phyloP scores from a whole-genome alignment of 176 grass and related monocot species.

The Triticum turgidum region DNA sequence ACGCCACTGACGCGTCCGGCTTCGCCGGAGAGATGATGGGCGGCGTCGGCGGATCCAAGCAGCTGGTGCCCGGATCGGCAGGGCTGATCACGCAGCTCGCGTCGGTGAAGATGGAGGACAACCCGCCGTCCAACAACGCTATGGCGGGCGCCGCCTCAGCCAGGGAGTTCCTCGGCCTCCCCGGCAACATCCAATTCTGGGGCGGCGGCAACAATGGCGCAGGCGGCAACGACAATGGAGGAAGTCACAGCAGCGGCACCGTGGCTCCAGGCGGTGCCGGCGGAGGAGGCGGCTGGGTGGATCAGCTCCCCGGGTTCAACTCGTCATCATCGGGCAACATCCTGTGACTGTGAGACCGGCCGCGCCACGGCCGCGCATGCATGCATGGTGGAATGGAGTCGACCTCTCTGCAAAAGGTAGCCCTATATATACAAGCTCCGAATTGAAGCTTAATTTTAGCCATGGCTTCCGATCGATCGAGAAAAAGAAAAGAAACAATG shows the following conservation, averaged over 20 bases:
- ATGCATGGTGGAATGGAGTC: not conserved
- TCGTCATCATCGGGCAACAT: slow-evolving; percentile 69
- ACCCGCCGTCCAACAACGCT: slow-evolving; percentile 18
- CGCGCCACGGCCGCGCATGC: not conserved
- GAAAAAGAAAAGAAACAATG: slow-evolving; percentile 36
- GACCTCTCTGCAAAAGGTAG: slow-evolving; percentile 39
- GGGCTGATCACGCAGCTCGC: slow-evolving; percentile 68
- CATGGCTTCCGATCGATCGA: slow-evolving; percentile 51
- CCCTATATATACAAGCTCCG: slow-evolving; percentile 41
- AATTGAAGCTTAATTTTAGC: slow-evolving; percentile 82
- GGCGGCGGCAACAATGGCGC: slow-evolving; percentile 26
- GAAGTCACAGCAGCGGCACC: not conserved
- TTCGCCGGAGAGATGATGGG: slow-evolving; percentile 40
- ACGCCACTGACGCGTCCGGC: slow-evolving; percentile 32
- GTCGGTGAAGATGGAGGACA: slow-evolving; percentile 86
- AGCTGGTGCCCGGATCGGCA: slow-evolving; percentile 41
- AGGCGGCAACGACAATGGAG: not conserved
- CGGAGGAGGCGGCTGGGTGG: slow-evolving; percentile 24
- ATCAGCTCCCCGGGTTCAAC: slow-evolving; percentile 73
- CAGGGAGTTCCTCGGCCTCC: slow-evolving; percentile 56
- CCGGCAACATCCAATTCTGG: slow-evolving; percentile 73
- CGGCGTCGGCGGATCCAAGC: slow-evolving; percentile 29
- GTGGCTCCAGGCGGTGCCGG: not conserved
- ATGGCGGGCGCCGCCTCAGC: slow-evolving; percentile 41
- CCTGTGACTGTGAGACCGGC: slow-evolving; percentile 33